These are phyloP conservation scores for Daldinia eschscholtzii DNA, from an alignment of 2,329 filamentous ascomycete genomes.

Conservation along the genomic window DNA sequence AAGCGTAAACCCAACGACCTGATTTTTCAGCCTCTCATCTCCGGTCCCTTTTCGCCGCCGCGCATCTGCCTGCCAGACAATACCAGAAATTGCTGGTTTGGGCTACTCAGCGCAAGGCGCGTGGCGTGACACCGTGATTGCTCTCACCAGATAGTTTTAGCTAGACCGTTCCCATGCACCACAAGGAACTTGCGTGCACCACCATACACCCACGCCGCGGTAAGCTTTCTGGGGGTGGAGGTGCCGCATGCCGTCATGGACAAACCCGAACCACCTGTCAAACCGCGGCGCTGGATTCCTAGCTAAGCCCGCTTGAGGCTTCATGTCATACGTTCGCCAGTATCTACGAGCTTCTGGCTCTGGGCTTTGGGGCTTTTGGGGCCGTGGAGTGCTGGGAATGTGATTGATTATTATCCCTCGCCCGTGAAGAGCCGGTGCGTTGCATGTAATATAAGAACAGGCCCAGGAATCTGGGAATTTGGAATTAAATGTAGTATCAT, in stretches of 20 bases:
- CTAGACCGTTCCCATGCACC: neutral
- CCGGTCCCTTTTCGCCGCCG: slow-evolving; percentile 41
- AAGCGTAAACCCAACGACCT: slow-evolving; percentile 22
- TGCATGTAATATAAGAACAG: slow-evolving; percentile 35
- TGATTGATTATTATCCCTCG: slow-evolving; percentile 5
- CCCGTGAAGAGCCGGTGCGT: neutral
- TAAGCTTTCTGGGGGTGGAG: slow-evolving; percentile 17
- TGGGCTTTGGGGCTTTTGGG: neutral
- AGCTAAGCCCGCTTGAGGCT: slow-evolving; percentile 25
- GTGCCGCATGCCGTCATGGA: slow-evolving; percentile 29
- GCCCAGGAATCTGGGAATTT: slow-evolving; percentile 16
- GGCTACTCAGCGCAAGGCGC: slow-evolving; percentile 13
- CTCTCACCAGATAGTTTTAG: slow-evolving; percentile 21
- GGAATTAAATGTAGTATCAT: slow-evolving; percentile 15
- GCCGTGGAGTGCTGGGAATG: slow-evolving; percentile 21
- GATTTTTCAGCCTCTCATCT: slow-evolving; percentile 40
- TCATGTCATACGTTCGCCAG: slow-evolving; percentile 36
- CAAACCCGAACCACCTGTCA: slow-evolving; percentile 26
- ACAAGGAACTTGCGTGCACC: too few relatives aligned
- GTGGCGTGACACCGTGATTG: slow-evolving; percentile 37
- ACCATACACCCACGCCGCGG: neutral
- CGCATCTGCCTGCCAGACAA: neutral
- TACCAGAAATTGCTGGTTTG: neutral
- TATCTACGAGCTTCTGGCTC: slow-evolving; percentile 21
- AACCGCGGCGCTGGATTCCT: slow-evolving; percentile 34